Conservation (phyloP, 2,329 filamentous ascomycete species). For the Aspergillus viridinutans region DNA sequence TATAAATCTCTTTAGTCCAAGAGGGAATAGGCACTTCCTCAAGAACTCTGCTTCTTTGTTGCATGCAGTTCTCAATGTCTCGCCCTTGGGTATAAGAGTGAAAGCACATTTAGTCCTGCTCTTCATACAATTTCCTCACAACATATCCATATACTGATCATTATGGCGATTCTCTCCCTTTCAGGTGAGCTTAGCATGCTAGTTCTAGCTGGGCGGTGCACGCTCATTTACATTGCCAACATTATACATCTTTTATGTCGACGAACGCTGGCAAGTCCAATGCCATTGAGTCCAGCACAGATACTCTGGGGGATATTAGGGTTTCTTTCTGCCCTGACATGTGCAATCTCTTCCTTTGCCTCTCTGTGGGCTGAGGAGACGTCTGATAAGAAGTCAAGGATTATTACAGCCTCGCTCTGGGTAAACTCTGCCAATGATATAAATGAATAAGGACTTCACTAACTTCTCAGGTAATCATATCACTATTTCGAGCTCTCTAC, state of each 20-base stretch:
- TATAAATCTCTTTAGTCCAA: not conserved
- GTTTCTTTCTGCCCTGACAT: not conserved
- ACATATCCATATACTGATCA: not conserved
- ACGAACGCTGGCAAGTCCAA: not conserved
- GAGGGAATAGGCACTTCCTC: not conserved
- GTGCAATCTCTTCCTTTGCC: not conserved
- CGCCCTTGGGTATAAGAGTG: not conserved
- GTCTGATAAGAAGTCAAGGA: not conserved
- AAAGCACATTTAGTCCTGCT: not conserved
- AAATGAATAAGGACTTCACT: not conserved
- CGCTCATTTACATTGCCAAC: not conserved
- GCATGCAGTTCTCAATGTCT: not conserved
- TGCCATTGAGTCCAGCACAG: not conserved
- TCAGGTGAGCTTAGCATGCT: not conserved
- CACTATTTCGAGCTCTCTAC: constrained; percentile 1
- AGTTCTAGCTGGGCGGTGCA: not conserved
- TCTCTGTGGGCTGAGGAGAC: not conserved
- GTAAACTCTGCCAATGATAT: not conserved
- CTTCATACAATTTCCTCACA: not conserved
- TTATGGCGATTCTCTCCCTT: not conserved
- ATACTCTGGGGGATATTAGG: not conserved
- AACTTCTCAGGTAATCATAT: constrained; percentile 1
- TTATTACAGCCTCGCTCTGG: not conserved
- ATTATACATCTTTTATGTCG: not conserved
- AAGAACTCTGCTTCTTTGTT: not conserved